Evolutionary conservation across 1,284 basidiomycete genomes (phyloP).

Genomic region (Puccinia triticina): DNA sequence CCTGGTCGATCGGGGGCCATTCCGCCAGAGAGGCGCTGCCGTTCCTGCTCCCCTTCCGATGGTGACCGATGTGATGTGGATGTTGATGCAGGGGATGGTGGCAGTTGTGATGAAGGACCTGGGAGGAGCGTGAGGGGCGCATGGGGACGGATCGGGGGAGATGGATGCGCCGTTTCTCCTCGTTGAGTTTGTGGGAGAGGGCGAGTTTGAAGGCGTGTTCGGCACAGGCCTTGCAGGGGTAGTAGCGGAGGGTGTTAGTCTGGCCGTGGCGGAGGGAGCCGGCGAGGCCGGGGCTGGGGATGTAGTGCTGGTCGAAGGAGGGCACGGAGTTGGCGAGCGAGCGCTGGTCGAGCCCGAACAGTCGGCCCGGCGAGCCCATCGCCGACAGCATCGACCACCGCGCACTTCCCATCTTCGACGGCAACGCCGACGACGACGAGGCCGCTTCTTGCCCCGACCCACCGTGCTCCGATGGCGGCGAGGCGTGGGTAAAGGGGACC

Average conservation of each 20-base stretch:
- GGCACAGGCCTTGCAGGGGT: slow-evolving; percentile 47
- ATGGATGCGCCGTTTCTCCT: slow-evolving; percentile 20
- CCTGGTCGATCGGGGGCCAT: neutral
- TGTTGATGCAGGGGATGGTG: neutral
- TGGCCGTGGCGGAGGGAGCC: slow-evolving; percentile 18
- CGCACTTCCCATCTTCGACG: neutral
- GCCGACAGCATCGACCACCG: neutral
- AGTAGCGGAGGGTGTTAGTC: slow-evolving; percentile 38
- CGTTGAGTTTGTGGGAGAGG: slow-evolving; percentile 45
- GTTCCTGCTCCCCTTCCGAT: neutral
- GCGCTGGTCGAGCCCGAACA: neutral
- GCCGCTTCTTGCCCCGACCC: neutral
- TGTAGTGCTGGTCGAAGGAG: slow-evolving; percentile 43
- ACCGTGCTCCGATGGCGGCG: neutral
- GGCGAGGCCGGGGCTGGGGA: neutral
- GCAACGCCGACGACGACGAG: neutral
- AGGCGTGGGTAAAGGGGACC: neutral
- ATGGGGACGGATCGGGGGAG: neutral
- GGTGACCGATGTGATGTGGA: neutral
- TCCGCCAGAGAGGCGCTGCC: neutral
- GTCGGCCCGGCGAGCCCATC: slow-evolving; percentile 6
- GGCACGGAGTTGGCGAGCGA: slow-evolving; percentile 33
- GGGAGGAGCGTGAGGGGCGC: neutral
- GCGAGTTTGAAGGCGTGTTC: slow-evolving; percentile 52
- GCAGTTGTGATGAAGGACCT: too few relatives aligned